Evolutionary conservation across 345 rosid genomes (phyloP).

Genomic region (Brassica rapa): DNA sequence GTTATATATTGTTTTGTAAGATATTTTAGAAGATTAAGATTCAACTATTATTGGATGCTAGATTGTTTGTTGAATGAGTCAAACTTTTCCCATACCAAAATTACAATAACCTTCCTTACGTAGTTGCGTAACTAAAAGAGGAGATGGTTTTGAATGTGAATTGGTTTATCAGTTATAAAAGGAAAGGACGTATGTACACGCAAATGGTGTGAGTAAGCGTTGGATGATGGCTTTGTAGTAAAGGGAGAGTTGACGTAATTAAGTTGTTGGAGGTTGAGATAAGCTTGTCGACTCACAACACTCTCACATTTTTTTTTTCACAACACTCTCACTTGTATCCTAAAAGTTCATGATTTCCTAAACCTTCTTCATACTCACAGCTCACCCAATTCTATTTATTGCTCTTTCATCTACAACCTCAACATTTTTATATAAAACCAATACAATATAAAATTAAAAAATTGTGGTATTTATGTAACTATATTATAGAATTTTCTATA

Average conservation of each 20-base stretch:
- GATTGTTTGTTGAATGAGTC: not conserved
- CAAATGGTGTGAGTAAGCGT: constrained; percentile 29
- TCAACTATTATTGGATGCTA: not conserved
- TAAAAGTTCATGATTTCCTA: too few relatives aligned
- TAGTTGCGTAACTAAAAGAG: not conserved
- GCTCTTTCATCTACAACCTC: not conserved
- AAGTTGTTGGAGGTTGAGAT: constrained; percentile 41
- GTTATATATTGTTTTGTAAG: not conserved
- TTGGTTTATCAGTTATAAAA: not conserved
- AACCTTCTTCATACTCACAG: too few relatives aligned
- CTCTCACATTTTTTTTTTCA: constrained; percentile 19
- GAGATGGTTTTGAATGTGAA: not conserved
- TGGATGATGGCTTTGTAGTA: constrained; percentile 18
- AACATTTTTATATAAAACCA: too few relatives aligned
- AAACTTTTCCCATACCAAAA: not conserved
- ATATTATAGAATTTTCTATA: too few relatives aligned
- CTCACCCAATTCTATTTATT: not conserved
- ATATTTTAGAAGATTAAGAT: not conserved
- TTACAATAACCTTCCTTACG: not conserved
- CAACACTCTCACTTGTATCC: constrained; percentile 36
- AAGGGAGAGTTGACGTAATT: constrained; percentile 19
- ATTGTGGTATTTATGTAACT: not conserved
- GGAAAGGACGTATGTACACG: constrained; percentile 19
- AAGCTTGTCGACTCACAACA: constrained; percentile 23
- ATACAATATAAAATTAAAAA: too few relatives aligned